Conservation (phyloP, 108 stramenopile genomes). For the Poteriospumella lacustris region DNA sequence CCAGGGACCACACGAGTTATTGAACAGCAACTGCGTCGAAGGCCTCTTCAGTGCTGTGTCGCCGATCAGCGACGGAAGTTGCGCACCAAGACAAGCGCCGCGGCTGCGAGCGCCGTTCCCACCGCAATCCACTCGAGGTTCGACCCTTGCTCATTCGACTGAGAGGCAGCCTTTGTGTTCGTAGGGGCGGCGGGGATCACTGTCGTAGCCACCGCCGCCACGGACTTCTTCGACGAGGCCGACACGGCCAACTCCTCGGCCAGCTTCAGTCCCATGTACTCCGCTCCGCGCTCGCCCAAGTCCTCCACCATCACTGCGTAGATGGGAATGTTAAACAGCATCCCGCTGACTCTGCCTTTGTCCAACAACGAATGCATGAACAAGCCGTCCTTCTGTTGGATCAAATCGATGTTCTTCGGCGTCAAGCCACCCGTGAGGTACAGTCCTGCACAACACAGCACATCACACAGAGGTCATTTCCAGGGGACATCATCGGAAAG, state of each 20-base stretch:
- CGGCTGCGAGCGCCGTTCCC: no score
- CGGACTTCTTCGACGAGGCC: no score
- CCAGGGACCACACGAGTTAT: no score
- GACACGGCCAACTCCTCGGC: background rate
- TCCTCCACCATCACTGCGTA: constrained; percentile 87
- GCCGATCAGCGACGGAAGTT: no score
- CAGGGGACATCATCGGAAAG: background rate
- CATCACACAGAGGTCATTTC: background rate
- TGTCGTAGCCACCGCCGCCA: no score
- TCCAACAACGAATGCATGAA: constrained; percentile 84
- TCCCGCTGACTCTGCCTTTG: constrained; percentile 73
- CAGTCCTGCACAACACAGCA: constrained; percentile 45
- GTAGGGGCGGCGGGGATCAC: no score
- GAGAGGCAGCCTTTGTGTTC: no score
- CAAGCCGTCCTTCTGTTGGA: constrained; percentile 66
- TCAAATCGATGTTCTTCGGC: constrained; percentile 79
- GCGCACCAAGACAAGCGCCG: no score
- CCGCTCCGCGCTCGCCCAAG: constrained; percentile 82
- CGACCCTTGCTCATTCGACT: no score
- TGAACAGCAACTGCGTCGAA: no score
- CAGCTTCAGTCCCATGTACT: constrained; percentile 36
- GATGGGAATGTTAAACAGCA: constrained; percentile 69
- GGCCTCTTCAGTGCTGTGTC: no score
- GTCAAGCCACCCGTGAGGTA: constrained; percentile 91
- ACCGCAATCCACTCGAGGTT: no score